A percentile compares a stretch with the other conserved stretches of the same genome.
phyloP scores from a whole-genome alignment of 306 rosid species.

The Glycyrrhiza uralensis region DNA sequence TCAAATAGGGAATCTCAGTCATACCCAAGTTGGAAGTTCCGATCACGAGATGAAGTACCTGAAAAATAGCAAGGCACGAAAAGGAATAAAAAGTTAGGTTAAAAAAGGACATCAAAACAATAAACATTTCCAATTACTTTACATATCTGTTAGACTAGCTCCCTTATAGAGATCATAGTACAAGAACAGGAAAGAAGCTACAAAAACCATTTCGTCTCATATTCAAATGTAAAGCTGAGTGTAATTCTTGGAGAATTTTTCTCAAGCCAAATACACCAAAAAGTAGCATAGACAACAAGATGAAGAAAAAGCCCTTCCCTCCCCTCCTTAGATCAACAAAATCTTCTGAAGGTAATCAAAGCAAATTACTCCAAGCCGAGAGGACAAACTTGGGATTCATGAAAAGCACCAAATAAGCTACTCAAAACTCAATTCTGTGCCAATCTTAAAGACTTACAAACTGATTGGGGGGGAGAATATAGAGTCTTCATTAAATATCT shows the following conservation, averaged over 20 bases:
- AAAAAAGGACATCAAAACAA: neutral
- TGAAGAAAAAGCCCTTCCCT: neutral
- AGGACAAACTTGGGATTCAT: neutral
- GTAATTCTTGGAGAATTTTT: neutral
- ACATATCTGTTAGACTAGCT: neutral
- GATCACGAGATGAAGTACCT: constrained; percentile 69
- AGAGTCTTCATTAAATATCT: too few species aligned
- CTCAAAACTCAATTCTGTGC: too few species aligned
- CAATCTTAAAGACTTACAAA: too few species aligned
- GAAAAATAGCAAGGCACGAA: constrained; percentile 26
- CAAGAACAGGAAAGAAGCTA: neutral
- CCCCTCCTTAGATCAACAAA: neutral
- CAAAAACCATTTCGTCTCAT: neutral
- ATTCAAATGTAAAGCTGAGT: neutral
- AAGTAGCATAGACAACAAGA: neutral
- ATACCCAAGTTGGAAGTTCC: constrained; percentile 67
- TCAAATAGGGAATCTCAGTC: constrained; percentile 18
- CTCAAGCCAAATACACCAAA: neutral
- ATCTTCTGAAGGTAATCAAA: neutral
- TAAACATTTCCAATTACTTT: neutral
- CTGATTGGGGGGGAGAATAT: too few species aligned
- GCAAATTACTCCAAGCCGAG: neutral
- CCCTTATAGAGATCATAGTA: neutral
- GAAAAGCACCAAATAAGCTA: neutral
- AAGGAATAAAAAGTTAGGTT: too few species aligned